Evolutionary conservation across 148 eudicot species (phyloP).

Genomic region (Rhododendron griersonianum): DNA sequence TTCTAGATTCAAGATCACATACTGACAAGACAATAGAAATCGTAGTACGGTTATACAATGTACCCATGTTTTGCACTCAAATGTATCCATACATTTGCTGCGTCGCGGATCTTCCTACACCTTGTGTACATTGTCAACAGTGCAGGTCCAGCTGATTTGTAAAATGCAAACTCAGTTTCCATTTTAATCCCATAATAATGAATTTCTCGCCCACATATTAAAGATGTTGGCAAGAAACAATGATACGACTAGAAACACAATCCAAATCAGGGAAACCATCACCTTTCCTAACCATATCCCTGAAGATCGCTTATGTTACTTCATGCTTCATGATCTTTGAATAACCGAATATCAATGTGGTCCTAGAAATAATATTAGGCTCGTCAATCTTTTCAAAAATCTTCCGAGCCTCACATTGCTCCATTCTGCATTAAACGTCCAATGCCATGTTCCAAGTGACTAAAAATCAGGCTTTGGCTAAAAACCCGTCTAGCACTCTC

Average conservation of each 20-base stretch:
- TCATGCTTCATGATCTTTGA: slow-evolving; percentile 39
- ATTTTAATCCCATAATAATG: slow-evolving; percentile 47
- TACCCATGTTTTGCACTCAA: no score
- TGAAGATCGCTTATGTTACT: slow-evolving; percentile 28
- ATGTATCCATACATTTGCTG: no score
- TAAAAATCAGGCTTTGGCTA: no score
- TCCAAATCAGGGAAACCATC: slow-evolving; percentile 32
- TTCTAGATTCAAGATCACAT: no score
- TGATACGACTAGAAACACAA: slow-evolving; percentile 31
- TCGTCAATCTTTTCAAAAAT: slow-evolving; percentile 32
- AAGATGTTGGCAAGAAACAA: slow-evolving; percentile 40
- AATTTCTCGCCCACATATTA: slow-evolving; percentile 39
- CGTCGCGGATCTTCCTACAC: neutral
- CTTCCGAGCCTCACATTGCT: neutral
- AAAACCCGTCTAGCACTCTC: no score
- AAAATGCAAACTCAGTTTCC: slow-evolving; percentile 10
- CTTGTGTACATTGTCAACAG: slow-evolving; percentile 35
- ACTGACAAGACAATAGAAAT: no score
- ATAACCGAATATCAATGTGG: slow-evolving; percentile 48
- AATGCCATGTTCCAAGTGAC: slow-evolving; percentile 25
- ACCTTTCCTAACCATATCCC: slow-evolving; percentile 32
- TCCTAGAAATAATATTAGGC: slow-evolving; percentile 53
- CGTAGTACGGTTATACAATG: no score
- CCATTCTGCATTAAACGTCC: neutral
- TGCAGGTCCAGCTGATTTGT: slow-evolving; percentile 47